These are phyloP conservation scores for Bryum argenteum DNA, from an alignment of 225 moss, liverwort and hornwort species.

Conservation along the genomic window DNA sequence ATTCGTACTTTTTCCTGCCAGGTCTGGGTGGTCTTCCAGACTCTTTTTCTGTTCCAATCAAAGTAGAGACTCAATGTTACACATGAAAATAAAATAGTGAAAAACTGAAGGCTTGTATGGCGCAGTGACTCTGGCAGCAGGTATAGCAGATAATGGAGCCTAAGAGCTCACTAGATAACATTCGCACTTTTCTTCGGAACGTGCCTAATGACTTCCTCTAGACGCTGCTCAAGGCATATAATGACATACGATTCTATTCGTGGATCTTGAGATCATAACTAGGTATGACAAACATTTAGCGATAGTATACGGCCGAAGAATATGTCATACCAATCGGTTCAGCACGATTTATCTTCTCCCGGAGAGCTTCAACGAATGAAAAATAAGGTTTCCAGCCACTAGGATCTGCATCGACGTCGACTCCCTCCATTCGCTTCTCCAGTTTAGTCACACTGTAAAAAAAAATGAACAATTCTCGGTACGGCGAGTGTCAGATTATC, in stretches of 20 bases:
- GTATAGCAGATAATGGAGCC: neutral
- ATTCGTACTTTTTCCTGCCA: slow-evolving; percentile 63
- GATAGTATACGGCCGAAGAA: slow-evolving; percentile 13
- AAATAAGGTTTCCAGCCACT: slow-evolving; percentile 86
- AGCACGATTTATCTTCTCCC: slow-evolving; percentile 75
- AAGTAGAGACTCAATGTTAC: slow-evolving; percentile 10
- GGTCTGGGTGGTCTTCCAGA: slow-evolving; percentile 57
- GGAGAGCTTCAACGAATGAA: slow-evolving; percentile 77
- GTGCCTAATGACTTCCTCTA: neutral
- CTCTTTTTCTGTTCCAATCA: slow-evolving; percentile 55
- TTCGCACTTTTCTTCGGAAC: slow-evolving; percentile 19
- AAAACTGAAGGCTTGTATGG: neutral
- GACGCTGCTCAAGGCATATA: slow-evolving; percentile 1
- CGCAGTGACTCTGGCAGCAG: neutral
- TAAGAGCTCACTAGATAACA: slow-evolving; percentile 1
- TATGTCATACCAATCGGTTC: slow-evolving; percentile 71
- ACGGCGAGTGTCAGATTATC: slow-evolving; percentile 11
- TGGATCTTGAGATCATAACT: neutral
- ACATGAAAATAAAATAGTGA: slow-evolving; percentile 3
- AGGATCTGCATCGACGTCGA: slow-evolving; percentile 80
- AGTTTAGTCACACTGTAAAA: slow-evolving; percentile 64
- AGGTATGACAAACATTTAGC: slow-evolving; percentile 7
- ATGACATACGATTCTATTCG: neutral
- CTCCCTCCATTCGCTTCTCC: slow-evolving; percentile 65
- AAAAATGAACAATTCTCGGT: slow-evolving; percentile 7